Evolutionary conservation across 164 flowering plant genomes (phyloP).

Genomic region (Magnolia changhungtana): DNA sequence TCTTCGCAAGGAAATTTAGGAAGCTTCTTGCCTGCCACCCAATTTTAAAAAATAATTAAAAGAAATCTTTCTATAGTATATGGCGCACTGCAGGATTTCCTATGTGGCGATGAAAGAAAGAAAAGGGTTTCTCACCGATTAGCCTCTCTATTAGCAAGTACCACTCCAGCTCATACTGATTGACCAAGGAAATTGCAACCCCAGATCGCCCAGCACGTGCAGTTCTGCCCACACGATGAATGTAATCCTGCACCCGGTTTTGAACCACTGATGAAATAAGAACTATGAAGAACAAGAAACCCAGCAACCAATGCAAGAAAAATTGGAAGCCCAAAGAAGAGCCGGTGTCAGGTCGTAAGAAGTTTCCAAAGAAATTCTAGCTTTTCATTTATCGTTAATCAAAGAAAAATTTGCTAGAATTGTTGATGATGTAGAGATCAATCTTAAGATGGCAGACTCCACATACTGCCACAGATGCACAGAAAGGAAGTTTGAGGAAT

Average conservation of each 20-base stretch:
- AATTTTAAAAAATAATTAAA: neutral
- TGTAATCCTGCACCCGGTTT: conserved; percentile 61
- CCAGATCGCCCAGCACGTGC: conserved; percentile 98
- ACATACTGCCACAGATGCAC: too few relatives aligned
- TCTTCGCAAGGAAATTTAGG: conserved; percentile 55
- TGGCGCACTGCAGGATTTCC: neutral
- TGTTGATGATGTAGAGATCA: too few relatives aligned
- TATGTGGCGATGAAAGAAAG: neutral
- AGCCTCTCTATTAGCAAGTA: conserved; percentile 78
- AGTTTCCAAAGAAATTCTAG: too few relatives aligned
- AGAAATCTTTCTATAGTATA: neutral
- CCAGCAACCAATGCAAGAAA: too few relatives aligned
- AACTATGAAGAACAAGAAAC: too few relatives aligned
- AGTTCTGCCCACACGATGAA: conserved; percentile 96
- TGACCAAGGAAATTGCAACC: conserved; percentile 81
- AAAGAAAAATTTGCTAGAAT: too few relatives aligned
- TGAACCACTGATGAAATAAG: neutral
- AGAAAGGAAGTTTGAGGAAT: too few relatives aligned
- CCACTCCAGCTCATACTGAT: conserved; percentile 89
- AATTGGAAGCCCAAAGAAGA: too few relatives aligned
- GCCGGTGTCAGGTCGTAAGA: too few relatives aligned
- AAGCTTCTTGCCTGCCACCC: conserved; percentile 61
- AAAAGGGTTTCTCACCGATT: conserved; percentile 39
- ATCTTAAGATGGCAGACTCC: too few relatives aligned
- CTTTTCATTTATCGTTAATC: too few relatives aligned